Percentiles rank a stretch among this genome's conserved stretches.
Evolutionary conservation across 2,329 filamentous ascomycete genomes (phyloP).

Genomic region (Neonectria ditissima): DNA sequence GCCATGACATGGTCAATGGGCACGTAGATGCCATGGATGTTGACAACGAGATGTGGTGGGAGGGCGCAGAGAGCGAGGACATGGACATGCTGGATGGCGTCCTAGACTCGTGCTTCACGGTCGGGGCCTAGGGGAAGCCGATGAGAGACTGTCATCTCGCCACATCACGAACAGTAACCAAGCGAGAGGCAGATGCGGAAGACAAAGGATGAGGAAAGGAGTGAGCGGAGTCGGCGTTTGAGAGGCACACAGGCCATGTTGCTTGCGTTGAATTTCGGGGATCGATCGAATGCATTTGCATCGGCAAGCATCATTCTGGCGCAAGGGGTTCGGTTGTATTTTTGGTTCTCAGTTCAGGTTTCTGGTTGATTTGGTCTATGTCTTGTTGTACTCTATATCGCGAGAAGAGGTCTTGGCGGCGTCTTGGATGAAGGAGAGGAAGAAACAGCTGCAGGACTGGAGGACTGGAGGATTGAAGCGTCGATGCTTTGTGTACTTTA

Average conservation of each 20-base stretch:
- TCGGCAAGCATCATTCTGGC: constrained; percentile 44
- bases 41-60: constrained; percentile 71
- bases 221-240: constrained; percentile 43
- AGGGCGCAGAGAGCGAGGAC: constrained; percentile 67
- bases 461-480: constrained; percentile 18
- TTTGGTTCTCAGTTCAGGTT: constrained; percentile 22
- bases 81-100: constrained; percentile 65
- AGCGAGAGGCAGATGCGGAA: constrained; percentile 1
- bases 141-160: not conserved
- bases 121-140: constrained; percentile 49
- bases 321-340: constrained; percentile 33
- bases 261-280: constrained; percentile 27
- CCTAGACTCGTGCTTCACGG: constrained; percentile 67
- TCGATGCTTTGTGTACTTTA: constrained; percentile 43
- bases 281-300: constrained; percentile 39
- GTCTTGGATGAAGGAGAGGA: constrained; percentile 27
- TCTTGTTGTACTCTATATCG: constrained; percentile 37
- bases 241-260: constrained; percentile 30
- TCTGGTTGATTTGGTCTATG: constrained; percentile 13
- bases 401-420: constrained; percentile 23
- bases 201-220: constrained; percentile 29
- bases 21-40: constrained; percentile 69
- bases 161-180: not conserved
- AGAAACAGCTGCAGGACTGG: not conserved
- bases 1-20: constrained; percentile 60